Evolutionary conservation across 768 basidiomycete species (phyloP).

Genomic region (Sporobolomyces phaffii): DNA sequence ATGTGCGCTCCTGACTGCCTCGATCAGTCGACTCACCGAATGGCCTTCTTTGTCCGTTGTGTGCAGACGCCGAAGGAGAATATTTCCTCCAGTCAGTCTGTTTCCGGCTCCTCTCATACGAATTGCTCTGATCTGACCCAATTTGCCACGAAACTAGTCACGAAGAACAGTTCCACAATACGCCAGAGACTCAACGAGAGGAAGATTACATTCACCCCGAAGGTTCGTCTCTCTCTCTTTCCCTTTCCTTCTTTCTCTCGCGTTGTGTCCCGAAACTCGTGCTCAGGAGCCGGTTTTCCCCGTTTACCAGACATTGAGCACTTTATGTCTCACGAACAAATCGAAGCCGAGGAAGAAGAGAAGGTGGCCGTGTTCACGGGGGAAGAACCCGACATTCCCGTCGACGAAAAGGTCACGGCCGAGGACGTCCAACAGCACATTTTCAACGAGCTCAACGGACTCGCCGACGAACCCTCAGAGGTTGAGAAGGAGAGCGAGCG

Average conservation of each 20-base stretch:
- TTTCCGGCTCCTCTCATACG: neutral
- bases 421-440: constrained; percentile 34
- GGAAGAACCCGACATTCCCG: constrained; percentile 33
- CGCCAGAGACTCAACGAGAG: constrained; percentile 95
- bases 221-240: constrained; percentile 52
- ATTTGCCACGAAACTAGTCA: constrained; percentile 53
- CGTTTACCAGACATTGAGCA: constrained; percentile 58
- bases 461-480: constrained; percentile 19
- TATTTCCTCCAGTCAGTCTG: constrained; percentile 62
- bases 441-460: constrained; percentile 32
- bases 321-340: constrained; percentile 77
- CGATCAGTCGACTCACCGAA: too few species aligned
- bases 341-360: constrained; percentile 76
- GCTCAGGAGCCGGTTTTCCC: neutral
- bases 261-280: neutral
- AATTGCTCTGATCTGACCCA: neutral
- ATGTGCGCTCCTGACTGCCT: too few species aligned
- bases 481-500: constrained; percentile 11
- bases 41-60: too few species aligned
- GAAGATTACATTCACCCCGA: constrained; percentile 90
- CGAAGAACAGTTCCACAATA: constrained; percentile 92
- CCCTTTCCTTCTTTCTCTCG: neutral
- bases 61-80: constrained; percentile 49
- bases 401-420: constrained; percentile 14
- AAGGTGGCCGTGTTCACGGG: constrained; percentile 61